Conservation (phyloP, 805 yeast species). For the Starmerella apicola region DNA sequence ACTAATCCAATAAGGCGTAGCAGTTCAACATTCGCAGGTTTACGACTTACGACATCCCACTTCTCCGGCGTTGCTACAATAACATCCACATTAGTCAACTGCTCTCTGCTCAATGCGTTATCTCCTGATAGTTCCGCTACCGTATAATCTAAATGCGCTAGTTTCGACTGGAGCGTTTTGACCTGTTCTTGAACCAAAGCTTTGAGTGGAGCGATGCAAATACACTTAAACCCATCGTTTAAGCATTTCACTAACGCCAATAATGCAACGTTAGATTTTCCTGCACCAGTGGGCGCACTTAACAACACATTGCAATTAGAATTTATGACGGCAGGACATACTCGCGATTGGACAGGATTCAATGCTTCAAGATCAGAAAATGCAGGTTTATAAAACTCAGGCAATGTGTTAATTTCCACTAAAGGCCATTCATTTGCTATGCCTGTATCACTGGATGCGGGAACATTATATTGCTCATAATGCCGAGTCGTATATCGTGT, state of each 20-base stretch:
- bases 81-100: conserved; percentile 65
- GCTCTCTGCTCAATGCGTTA: conserved; percentile 58
- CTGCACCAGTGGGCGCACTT: conserved; percentile 99
- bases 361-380: conserved; percentile 59
- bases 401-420: conserved; percentile 43
- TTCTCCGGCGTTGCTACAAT: conserved; percentile 92
- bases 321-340: conserved; percentile 64
- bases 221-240: conserved; percentile 54
- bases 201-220: conserved; percentile 84
- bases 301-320: conserved; percentile 60
- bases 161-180: conserved; percentile 63
- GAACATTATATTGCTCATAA: conserved; percentile 87
- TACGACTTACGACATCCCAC: conserved; percentile 93
- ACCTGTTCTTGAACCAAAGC: conserved; percentile 95
- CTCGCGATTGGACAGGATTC: conserved; percentile 74
- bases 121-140: conserved; percentile 92
- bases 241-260: conserved; percentile 57
- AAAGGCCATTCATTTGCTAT: conserved; percentile 19
- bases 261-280: conserved; percentile 95
- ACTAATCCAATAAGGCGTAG: conserved; percentile 53
- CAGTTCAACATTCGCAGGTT: conserved; percentile 53
- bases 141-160: conserved; percentile 48
- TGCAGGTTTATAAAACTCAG: conserved; percentile 69
- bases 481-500: conserved; percentile 56
- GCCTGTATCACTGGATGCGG: conserved; percentile 45